Base-by-base conservation (phyloP, 176 grass and related monocot genomes). In the Echinochloa phyllopogon region DNA sequence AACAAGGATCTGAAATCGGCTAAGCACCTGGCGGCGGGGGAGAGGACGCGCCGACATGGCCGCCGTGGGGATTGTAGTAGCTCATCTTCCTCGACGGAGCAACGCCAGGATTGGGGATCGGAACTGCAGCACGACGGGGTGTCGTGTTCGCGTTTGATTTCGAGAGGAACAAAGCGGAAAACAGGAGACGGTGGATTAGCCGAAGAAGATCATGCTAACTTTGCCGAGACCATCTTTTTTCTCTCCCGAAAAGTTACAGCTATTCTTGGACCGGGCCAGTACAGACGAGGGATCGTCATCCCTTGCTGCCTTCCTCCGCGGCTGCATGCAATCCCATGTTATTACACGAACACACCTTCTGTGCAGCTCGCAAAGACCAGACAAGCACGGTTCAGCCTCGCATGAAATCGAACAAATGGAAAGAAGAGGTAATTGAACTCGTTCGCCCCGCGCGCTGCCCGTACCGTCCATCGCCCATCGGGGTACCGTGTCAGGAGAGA, bases 51-150 rank as follows among this genome's bases (percentile, higher is more conserved):
- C 84, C 89, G 80, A 69, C 87, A 47, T 79, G 85, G 48, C 72
- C 81, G 64, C 80, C 76, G 29, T 88, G 88, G 23, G 88, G 88
- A 60, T 87, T 90, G 86, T 92, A 70, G 84, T 94, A 92, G 89
- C 89, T 94, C 89, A 94, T 94, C 83, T 21, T 29, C 75, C 18
- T 41, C 13, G 16, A 21, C 45, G 21, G 21, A 84, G n/a, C 58
- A n/a, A 16, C 1, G 47, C 0, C 39, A 17, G 18, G 7, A 59
- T 55, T 6, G 12, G 55, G n/a, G 11, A 33, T 24, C 20, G 55
- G 18, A 53, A 27, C 10, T 43, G 57, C 62, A 65, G 52, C 27
- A 59, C n/a, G 18, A 73, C 50, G 70, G 3, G 16, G 24, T 37
- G 65, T 33, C 1, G 17, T 43, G 45, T 6, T 45, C 24, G 12